Percentiles rank a stretch among this genome's conserved stretches.
phyloP scores from a whole-genome alignment of 257 asterid species.

The Solanum virginianum region DNA sequence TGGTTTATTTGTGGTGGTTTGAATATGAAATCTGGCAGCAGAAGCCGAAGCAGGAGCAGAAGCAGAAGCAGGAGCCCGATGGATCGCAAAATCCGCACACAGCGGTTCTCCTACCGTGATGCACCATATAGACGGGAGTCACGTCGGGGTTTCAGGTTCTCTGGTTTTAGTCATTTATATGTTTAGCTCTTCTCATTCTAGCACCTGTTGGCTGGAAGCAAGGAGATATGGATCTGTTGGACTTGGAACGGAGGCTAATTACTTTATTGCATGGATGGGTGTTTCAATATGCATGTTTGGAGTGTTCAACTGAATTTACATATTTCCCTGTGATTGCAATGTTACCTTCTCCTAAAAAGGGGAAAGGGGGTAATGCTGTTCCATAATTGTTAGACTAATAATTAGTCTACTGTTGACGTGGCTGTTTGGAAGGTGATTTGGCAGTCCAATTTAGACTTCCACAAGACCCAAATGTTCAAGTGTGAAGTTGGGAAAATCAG shows the following conservation, averaged over 20 bases:
- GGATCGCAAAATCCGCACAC: constrained; percentile 87
- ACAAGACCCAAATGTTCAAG: neutral
- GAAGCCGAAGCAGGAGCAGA: constrained; percentile 58
- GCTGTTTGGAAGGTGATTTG: neutral
- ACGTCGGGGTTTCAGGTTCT: constrained; percentile 89
- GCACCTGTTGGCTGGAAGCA: constrained; percentile 24
- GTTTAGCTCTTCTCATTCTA: constrained; percentile 18
- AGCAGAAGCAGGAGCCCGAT: constrained; percentile 94
- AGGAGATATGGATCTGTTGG: constrained; percentile 13
- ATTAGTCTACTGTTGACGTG: neutral
- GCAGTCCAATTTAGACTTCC: neutral
- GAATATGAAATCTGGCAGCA: constrained; percentile 66
- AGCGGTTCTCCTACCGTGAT: constrained; percentile 79
- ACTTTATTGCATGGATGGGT: neutral
- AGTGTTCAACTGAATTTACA: neutral
- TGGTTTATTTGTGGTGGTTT: constrained; percentile 30
- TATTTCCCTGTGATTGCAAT: neutral
- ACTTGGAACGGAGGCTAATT: constrained; percentile 9
- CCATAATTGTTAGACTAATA: neutral
- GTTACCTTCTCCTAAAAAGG: neutral
- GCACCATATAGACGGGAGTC: constrained; percentile 87
- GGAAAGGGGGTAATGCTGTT: neutral
- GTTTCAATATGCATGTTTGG: neutral
- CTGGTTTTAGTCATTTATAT: constrained; percentile 36
- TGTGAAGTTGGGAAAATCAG: neutral